Evolutionary conservation across 495 filamentous ascomycete species (phyloP).

Genomic region (Massariosphaeria phaeospora): DNA sequence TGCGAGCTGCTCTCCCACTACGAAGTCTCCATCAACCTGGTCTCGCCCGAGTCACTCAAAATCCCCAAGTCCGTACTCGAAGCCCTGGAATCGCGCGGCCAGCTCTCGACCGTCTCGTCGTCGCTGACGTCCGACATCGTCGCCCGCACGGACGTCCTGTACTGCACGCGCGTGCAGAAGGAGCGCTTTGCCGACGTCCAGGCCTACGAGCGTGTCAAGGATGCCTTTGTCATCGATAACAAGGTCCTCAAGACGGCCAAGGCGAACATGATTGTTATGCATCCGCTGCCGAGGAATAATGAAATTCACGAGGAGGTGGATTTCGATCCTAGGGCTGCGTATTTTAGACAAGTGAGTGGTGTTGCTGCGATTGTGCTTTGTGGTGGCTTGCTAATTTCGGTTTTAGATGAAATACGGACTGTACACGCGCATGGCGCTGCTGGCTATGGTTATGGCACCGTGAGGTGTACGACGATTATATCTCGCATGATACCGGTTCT

Average conservation of each 20-base stretch:
- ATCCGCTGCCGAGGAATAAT: conserved; percentile 86
- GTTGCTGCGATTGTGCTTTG: neutral
- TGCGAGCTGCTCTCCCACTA: conserved; percentile 91
- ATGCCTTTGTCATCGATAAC: conserved; percentile 82
- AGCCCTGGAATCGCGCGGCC: conserved; percentile 63
- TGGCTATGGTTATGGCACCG: conserved; percentile 81
- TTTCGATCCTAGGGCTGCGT: conserved; percentile 92
- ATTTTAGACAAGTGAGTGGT: conserved; percentile 91
- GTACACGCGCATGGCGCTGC: conserved; percentile 93
- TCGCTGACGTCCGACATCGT: conserved; percentile 81
- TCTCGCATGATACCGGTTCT: neutral
- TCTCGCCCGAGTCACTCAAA: conserved; percentile 71
- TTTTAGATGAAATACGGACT: conserved; percentile 92
- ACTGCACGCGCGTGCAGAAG: conserved; percentile 94
- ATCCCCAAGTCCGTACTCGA: conserved; percentile 70
- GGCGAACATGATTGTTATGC: conserved; percentile 85
- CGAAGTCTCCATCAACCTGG: conserved; percentile 86
- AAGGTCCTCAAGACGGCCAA: conserved; percentile 87
- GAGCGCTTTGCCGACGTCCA: conserved; percentile 77
- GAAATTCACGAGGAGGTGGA: conserved; percentile 95
- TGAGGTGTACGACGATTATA: conserved; percentile 32
- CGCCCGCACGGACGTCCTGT: conserved; percentile 78
- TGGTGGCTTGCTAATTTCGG: no score
- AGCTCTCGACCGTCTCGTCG: conserved; percentile 67
- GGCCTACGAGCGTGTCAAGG: conserved; percentile 81